phyloP scores from a whole-genome alignment of 345 rosid species.

The Salix udensis region DNA sequence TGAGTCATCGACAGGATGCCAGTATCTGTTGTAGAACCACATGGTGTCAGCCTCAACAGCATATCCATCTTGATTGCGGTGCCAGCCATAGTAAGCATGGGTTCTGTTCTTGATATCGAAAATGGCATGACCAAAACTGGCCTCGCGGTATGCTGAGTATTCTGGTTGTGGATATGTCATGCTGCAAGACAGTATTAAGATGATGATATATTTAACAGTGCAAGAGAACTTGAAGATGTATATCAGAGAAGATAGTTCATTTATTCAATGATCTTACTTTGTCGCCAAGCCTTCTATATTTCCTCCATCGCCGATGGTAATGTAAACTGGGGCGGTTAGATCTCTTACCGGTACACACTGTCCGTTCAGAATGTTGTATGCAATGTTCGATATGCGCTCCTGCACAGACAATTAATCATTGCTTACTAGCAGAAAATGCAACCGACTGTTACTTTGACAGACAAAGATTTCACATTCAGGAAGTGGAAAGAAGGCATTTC shows the following conservation, averaged over 20 bases:
- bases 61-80: conserved; percentile 76
- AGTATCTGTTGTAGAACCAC: conserved; percentile 78
- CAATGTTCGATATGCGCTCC: conserved; percentile 81
- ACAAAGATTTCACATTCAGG: background rate
- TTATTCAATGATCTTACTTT: conserved; percentile 41
- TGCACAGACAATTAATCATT: conserved; percentile 11
- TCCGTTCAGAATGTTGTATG: conserved; percentile 65
- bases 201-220: background rate
- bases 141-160: conserved; percentile 87
- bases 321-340: conserved; percentile 71
- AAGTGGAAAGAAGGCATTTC: background rate
- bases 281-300: conserved; percentile 77
- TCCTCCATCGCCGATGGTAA: conserved; percentile 88
- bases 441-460: background rate
- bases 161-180: conserved; percentile 86
- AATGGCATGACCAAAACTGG: conserved; percentile 87
- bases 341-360: conserved; percentile 52
- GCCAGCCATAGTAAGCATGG: conserved; percentile 79
- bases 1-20: conserved; percentile 63
- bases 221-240: background rate
- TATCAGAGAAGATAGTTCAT: background rate
- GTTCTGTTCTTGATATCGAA: conserved; percentile 77
- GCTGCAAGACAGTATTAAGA: conserved; percentile 33
- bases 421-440: background rate
- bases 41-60: conserved; percentile 72